Evolutionary conservation across 1,284 basidiomycete genomes (phyloP).

Genomic region (Trichosporon sp.): DNA sequence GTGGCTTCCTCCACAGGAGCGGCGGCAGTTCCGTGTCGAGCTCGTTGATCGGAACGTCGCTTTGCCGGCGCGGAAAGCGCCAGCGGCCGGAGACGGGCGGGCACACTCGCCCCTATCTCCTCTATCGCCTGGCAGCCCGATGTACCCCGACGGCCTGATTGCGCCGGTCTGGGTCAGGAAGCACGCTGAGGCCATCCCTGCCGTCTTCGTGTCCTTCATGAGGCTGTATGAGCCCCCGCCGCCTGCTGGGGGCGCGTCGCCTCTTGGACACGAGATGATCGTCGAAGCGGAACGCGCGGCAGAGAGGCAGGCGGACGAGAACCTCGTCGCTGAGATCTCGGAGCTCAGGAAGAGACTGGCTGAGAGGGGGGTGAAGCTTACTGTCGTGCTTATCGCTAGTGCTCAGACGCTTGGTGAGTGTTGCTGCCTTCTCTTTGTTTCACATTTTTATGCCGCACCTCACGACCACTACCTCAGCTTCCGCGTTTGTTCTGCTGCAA

Average conservation of each 20-base stretch:
- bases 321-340: slow-evolving; percentile 70
- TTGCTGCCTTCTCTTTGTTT: too few species aligned
- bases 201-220: slow-evolving; percentile 85
- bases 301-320: slow-evolving; percentile 65
- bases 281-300: slow-evolving; percentile 51
- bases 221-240: slow-evolving; percentile 64
- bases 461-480: too few species aligned
- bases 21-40: slow-evolving; percentile 67
- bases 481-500: not conserved
- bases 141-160: slow-evolving; percentile 89
- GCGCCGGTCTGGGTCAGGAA: slow-evolving; percentile 97
- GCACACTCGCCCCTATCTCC: slow-evolving; percentile 84
- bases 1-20: slow-evolving; percentile 43
- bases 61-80: slow-evolving; percentile 79
- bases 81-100: slow-evolving; percentile 32
- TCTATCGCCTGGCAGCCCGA: slow-evolving; percentile 74
- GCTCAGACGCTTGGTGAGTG: slow-evolving; percentile 66
- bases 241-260: slow-evolving; percentile 16
- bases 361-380: slow-evolving; percentile 86
- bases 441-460: too few species aligned
- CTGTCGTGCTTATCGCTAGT: slow-evolving; percentile 87
- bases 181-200: slow-evolving; percentile 81
- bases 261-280: slow-evolving; percentile 17
- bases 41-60: slow-evolving; percentile 74
- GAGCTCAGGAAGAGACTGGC: slow-evolving; percentile 68